phyloP scores from a whole-genome alignment of 1,284 basidiomycete species.

The Cutaneotrichosporon dermatis region DNA sequence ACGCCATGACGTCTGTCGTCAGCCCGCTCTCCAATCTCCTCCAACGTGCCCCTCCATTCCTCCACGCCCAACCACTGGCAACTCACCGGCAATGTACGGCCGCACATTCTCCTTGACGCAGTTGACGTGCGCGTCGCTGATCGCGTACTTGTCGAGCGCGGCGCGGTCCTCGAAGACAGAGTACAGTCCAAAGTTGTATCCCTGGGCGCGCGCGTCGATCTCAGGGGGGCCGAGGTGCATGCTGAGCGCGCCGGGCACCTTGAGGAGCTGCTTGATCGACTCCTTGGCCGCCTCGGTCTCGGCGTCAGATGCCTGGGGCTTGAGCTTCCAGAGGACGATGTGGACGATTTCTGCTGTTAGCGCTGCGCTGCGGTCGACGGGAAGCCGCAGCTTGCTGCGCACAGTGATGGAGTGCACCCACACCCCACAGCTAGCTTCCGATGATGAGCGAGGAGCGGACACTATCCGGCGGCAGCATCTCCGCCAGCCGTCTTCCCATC shows the following conservation, averaged over 20 bases:
- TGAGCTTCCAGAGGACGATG: slow-evolving; percentile 48
- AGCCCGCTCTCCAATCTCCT: not conserved
- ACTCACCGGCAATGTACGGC: slow-evolving; percentile 43
- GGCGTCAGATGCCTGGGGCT: slow-evolving; percentile 26
- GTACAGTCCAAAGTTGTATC: slow-evolving; percentile 47
- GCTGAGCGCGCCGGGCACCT: slow-evolving; percentile 34
- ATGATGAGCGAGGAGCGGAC: too few relatives aligned
- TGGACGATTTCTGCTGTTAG: not conserved
- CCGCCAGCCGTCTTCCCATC: not conserved
- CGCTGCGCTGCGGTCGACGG: not conserved
- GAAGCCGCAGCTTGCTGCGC: slow-evolving; percentile 14
- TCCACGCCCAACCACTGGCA: too few relatives aligned
- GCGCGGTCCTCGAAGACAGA: slow-evolving; percentile 40
- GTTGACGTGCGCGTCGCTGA: slow-evolving; percentile 41
- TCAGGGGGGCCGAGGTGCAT: slow-evolving; percentile 40
- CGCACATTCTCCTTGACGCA: slow-evolving; percentile 40
- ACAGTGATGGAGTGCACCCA: slow-evolving; percentile 22
- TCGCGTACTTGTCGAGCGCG: slow-evolving; percentile 44
- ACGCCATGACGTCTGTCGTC: slow-evolving; percentile 42
- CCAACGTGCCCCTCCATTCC: too few relatives aligned
- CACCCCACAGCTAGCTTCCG: too few relatives aligned
- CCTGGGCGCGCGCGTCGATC: slow-evolving; percentile 43
- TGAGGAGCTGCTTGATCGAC: slow-evolving; percentile 35
- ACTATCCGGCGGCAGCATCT: slow-evolving; percentile 21
- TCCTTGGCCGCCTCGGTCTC: slow-evolving; percentile 28